phyloP scores from a whole-genome alignment of 1,139 yeast genomes.

The Nematodospora anomalae region DNA sequence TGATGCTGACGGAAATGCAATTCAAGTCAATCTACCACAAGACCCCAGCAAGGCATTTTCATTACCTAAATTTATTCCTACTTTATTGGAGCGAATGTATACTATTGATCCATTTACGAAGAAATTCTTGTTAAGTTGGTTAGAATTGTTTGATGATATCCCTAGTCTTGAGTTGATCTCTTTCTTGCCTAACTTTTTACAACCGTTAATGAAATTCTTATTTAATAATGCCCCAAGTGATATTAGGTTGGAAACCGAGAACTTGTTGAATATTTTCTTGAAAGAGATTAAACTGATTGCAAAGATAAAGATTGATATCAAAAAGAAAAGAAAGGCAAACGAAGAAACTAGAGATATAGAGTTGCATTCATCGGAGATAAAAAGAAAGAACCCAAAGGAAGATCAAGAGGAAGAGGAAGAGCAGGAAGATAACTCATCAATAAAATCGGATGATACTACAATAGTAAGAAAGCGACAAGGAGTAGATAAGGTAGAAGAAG shows the following conservation, averaged over 20 bases:
- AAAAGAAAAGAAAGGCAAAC: slow-evolving; percentile 22
- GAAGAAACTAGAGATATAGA: slow-evolving; percentile 7
- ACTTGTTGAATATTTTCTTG: slow-evolving; percentile 69
- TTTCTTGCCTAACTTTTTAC: slow-evolving; percentile 84
- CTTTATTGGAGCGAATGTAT: slow-evolving; percentile 85
- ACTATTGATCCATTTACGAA: slow-evolving; percentile 92
- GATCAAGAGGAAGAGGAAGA: slow-evolving; percentile 3
- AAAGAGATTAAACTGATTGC: slow-evolving; percentile 78
- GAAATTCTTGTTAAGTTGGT: slow-evolving; percentile 90
- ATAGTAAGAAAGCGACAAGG: slow-evolving; percentile 16
- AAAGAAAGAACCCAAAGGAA: slow-evolving; percentile 3
- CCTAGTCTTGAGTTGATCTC: slow-evolving; percentile 89
- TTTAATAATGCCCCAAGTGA: slow-evolving; percentile 81
- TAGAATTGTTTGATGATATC: slow-evolving; percentile 83
- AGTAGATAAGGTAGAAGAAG: slow-evolving; percentile 2
- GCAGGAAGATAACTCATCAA: slow-evolving; percentile 22
- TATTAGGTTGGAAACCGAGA: slow-evolving; percentile 82
- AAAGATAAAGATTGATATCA: slow-evolving; percentile 58
- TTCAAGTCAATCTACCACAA: slow-evolving; percentile 61
- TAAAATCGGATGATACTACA: slow-evolving; percentile 24
- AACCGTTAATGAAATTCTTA: slow-evolving; percentile 78
- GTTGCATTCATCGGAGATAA: background rate
- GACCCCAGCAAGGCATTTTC: slow-evolving; percentile 79
- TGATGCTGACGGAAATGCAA: slow-evolving; percentile 51
- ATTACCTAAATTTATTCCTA: slow-evolving; percentile 83